Base-by-base conservation (phyloP, 805 yeast genomes). In the Pichia membranifaciens region DNA sequence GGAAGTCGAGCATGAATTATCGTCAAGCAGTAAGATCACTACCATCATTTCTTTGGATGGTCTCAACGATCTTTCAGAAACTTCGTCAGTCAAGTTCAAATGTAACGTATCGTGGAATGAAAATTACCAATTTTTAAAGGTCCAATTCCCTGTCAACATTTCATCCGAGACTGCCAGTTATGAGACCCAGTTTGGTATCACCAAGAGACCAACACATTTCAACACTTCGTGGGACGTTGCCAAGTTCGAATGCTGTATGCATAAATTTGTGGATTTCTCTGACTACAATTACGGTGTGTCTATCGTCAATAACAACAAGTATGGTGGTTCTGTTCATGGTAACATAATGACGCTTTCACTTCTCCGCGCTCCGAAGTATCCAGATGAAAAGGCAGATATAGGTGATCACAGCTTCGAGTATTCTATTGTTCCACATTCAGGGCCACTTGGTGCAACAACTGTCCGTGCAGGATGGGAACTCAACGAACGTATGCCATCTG, bases 181-280 rank as follows among this genome's bases (percentile, higher is more conserved):
- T 64, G 99, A 91, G 65, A 89, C 97, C 2, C 96, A 90, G 64
- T 91, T 87, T 66, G 99, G 99, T 45, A 67, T 86, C 40, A 91
- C 96, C 5, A 81, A 78, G 58, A 79, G 98, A 55, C 96, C 98
- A 41, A 91, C 98, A 0, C 97, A 91, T 66, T 91, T 73, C 69
- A 93, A 91, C 63, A 91, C 99, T 0, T 72, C 87, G 0, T 91
- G 98, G 98, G 99, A 91, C 59, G 84, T 84, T 31, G 98, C 98
- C 49, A 90, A 89, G 64, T 91, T 91, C 65, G 99, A 91, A 67
- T 96, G 89, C 10, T 87, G 96, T 59, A 88, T 85, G 59, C 99
- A 93, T 65, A 87, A 87, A 60, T 91, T 87, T 68, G 91, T 95
- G 56, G 99, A 91, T 62, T 81, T 86, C 57, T 84, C 95, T 22